Percentiles rank a stretch among this genome's conserved stretches.
Evolutionary conservation across 2,329 filamentous ascomycete species (phyloP).

Genomic region (Penicillium expansum): DNA sequence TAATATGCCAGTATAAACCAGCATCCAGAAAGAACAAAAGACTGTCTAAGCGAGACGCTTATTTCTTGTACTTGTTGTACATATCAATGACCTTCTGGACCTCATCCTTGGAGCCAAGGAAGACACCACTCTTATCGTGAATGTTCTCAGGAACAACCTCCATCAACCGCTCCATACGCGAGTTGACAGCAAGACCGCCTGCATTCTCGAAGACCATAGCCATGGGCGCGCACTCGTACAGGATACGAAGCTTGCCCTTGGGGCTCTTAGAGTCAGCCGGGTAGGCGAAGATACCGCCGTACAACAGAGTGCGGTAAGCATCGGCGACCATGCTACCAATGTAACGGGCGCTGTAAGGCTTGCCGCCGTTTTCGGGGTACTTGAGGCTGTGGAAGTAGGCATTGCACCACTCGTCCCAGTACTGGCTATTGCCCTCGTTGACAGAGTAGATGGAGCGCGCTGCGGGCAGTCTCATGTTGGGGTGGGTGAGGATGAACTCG

Average conservation of each 20-base stretch:
- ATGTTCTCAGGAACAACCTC: conserved; percentile 87
- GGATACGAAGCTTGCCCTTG: conserved; percentile 94
- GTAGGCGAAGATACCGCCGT: conserved; percentile 96
- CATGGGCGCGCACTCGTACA: conserved; percentile 99
- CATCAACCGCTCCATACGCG: conserved; percentile 86
- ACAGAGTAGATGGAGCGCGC: conserved; percentile 88
- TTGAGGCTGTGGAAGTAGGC: conserved; percentile 89
- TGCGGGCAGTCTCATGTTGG: conserved; percentile 83
- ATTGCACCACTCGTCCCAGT: conserved; percentile 88
- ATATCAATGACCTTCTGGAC: conserved; percentile 90
- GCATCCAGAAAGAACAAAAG: conserved; percentile 7
- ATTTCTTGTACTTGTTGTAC: conserved; percentile 57
- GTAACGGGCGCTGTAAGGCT: conserved; percentile 92
- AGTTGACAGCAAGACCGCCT: conserved; percentile 87
- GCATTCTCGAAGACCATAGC: conserved; percentile 98
- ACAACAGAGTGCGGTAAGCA: conserved; percentile 90
- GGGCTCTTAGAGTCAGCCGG: conserved; percentile 97
- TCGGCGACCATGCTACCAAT: conserved; percentile 99
- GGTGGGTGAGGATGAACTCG: conserved; percentile 98
- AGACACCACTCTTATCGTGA: conserved; percentile 93
- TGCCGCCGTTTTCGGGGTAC: conserved; percentile 65
- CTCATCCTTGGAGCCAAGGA: conserved; percentile 91
- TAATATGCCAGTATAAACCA: neutral
- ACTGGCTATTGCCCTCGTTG: conserved; percentile 96
- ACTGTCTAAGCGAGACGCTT: conserved; percentile 7